Base-by-base conservation (phyloP, 176 grass and related monocot species). In the Melocanna baccifera region DNA sequence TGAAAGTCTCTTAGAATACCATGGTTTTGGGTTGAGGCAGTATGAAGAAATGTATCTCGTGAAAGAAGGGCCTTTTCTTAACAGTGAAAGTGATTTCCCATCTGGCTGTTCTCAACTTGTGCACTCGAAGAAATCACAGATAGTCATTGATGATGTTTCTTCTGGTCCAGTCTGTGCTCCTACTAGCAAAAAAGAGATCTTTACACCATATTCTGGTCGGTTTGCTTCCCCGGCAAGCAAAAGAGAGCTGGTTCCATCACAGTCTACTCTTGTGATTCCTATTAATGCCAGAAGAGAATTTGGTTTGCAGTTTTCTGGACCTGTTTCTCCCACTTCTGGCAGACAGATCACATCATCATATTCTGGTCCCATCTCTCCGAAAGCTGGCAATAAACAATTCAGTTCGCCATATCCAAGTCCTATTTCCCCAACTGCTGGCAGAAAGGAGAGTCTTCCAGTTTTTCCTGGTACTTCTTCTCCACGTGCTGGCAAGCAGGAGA, bases 1-100 rank as follows among this genome's bases (percentile, higher is more conserved):
- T 23, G 85, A 83, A 68, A 88, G 69, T 84, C 86, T 98, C 58
- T 41, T 95, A 83, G 85, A 95, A 52, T 84, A 90, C 74, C 89
- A 98, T 91, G 92, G 96, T 77, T 91, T 95, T 87, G 91, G 82
- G 62, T 81, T 88, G 69, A 95, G 91, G 77, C 78, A 84, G 67
- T 98, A 91, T 92, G 91, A 98, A 75, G 93, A 92, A 81, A 62
- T 62, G 8, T 98, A 93, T 83, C 78, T 95, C 73, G 92, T 98
- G 69, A 98, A 95, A 90, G 91, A 93, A 81, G 91, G 96, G 16
- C 81, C 83, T 9, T 95, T 98, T 90, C 82, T 94, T 85, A 92
- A 91, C 40, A 81, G 85, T 63, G 92, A 95, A 67, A 84, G 23
- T 0, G 91, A 95, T 77, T 93, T 90, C 80, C 85, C 87, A 81